Conservation (phyloP, 495 filamentous ascomycete species). For the Podospora comata region DNA sequence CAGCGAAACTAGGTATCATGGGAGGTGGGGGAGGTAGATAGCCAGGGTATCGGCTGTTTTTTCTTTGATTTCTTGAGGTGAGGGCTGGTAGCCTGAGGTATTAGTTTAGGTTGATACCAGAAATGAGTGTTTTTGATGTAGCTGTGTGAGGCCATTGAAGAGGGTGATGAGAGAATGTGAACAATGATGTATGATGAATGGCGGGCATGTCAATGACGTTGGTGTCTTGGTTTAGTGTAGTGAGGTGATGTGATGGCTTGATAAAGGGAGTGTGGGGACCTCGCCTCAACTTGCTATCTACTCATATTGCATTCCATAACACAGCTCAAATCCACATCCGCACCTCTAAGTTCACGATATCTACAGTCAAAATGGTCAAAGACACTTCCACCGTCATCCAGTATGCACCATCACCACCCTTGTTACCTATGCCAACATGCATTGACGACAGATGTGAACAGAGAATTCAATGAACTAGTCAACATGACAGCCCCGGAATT, state of each 20-base stretch:
- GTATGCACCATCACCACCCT: neutral
- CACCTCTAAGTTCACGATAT: too few species aligned
- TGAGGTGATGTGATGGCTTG: neutral
- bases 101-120: neutral
- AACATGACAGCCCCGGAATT: slow-evolving; percentile 64
- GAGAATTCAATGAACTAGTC: slow-evolving; percentile 66
- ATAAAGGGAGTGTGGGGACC: neutral
- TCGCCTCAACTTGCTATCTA: neutral
- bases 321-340: too few species aligned
- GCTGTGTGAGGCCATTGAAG: neutral
- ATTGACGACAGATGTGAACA: slow-evolving; percentile 19
- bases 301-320: too few species aligned
- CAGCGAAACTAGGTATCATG: neutral
- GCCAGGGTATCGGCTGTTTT: too few species aligned
- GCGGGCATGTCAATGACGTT: neutral
- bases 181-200: neutral
- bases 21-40: neutral
- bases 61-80: too few species aligned
- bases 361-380: slow-evolving; percentile 16
- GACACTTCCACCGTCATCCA: slow-evolving; percentile 15
- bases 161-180: neutral
- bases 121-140: neutral
- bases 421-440: too few species aligned
- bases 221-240: neutral
- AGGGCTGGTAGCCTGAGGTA: too few species aligned